Evolutionary conservation across 306 rosid species (phyloP).

Genomic region (Lathyrus aphaca): DNA sequence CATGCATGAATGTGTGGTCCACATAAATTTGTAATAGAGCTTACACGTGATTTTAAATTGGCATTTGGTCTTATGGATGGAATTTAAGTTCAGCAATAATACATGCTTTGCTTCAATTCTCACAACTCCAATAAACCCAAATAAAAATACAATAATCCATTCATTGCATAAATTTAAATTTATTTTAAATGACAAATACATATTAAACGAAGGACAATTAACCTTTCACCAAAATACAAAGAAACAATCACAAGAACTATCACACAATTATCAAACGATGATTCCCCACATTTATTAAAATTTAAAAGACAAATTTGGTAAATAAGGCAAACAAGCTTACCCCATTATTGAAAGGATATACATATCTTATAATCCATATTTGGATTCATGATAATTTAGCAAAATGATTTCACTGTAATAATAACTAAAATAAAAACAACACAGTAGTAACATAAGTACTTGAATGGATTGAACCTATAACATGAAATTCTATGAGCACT

Average conservation of each 20-base stretch:
- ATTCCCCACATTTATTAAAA: not conserved
- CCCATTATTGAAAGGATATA: constrained; percentile 27
- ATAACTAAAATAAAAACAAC: constrained; percentile 2
- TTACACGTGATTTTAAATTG: not conserved
- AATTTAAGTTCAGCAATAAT: not conserved
- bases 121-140: not conserved
- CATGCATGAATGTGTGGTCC: constrained; percentile 1
- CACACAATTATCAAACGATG: not conserved
- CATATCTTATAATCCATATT: not conserved
- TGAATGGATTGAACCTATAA: not conserved
- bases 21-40: not conserved
- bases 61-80: not conserved
- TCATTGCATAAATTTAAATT: constrained; percentile 1
- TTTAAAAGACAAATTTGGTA: not conserved
- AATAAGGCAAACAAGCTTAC: constrained; percentile 38
- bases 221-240: too few species aligned
- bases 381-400: not conserved
- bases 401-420: not conserved
- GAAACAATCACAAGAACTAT: too few species aligned
- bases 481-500: constrained; percentile 46
- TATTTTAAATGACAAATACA: not conserved
- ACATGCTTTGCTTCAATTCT: not conserved
- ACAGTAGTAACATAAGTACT: not conserved
- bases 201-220: too few species aligned
- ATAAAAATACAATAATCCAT: constrained; percentile 3